Percentiles rank a stretch among this genome's conserved stretches.
phyloP scores from a whole-genome alignment of 2,329 filamentous ascomycete genomes.

The Rhynchosporium secalis region DNA sequence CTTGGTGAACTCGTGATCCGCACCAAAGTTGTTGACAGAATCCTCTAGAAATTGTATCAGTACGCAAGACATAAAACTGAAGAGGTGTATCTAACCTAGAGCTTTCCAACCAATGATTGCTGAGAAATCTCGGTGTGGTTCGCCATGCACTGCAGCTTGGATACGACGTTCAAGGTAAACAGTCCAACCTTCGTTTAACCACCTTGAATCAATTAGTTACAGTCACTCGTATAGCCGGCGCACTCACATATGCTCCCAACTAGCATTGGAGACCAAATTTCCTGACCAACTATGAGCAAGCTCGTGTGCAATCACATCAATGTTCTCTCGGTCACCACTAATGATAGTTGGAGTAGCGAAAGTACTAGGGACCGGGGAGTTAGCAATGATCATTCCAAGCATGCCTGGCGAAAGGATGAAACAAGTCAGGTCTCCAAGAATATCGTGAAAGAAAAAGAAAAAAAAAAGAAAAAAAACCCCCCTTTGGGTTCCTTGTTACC shows the following conservation, averaged over 20 bases:
- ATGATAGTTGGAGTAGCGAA: slow-evolving; percentile 95
- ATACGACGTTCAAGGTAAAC: slow-evolving; percentile 90
- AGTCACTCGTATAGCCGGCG: not conserved
- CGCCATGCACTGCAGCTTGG: slow-evolving; percentile 73
- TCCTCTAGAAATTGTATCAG: slow-evolving; percentile 54
- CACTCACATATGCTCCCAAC: slow-evolving; percentile 76
- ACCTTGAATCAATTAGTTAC: slow-evolving; percentile 44
- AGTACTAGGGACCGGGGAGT: slow-evolving; percentile 48
- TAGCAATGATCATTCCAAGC: no score
- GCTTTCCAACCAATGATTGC: slow-evolving; percentile 96
- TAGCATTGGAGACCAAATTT: slow-evolving; percentile 76
- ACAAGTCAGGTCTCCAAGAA: no score
- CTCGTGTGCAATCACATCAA: slow-evolving; percentile 94
- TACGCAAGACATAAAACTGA: not conserved
- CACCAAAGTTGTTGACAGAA: slow-evolving; percentile 73
- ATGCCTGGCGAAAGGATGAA: no score
- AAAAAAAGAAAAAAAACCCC: no score
- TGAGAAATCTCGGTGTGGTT: slow-evolving; percentile 86
- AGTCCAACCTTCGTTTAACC: slow-evolving; percentile 84
- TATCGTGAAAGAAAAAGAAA: no score
- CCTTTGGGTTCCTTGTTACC: no score
- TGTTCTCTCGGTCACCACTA: slow-evolving; percentile 84
- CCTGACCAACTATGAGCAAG: slow-evolving; percentile 80
- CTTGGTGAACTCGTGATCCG: slow-evolving; percentile 90
- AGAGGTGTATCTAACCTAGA: slow-evolving; percentile 35